A percentile compares a stretch with the other conserved stretches of the same genome.
These are phyloP conservation scores for Terfezia claveryi DNA, from an alignment of 495 filamentous ascomycete species.

Conservation along the genomic window DNA sequence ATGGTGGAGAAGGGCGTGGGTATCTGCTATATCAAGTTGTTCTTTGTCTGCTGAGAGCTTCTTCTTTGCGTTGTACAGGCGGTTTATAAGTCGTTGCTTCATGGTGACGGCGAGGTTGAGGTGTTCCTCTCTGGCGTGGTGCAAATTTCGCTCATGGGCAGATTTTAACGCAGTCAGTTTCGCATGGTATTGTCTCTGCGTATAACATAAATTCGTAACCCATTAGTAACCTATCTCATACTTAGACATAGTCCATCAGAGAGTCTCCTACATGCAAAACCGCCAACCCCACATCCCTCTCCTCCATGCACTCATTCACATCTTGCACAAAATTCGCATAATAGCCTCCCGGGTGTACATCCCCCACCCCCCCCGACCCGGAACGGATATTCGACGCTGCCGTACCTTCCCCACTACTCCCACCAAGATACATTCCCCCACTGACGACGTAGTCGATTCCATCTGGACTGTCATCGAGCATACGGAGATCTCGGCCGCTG, in stretches of 20 bases:
- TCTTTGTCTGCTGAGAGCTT: constrained; percentile 77
- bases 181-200: too few relatives aligned
- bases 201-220: not conserved
- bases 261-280: constrained; percentile 43
- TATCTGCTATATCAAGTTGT: constrained; percentile 63
- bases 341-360: constrained; percentile 43
- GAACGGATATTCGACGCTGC: constrained; percentile 10
- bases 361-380: constrained; percentile 23
- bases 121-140: constrained; percentile 66
- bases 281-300: constrained; percentile 56
- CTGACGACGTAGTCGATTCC: constrained; percentile 37
- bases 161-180: too few relatives aligned
- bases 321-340: constrained; percentile 64
- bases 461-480: constrained; percentile 48
- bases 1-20: constrained; percentile 47
- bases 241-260: too few relatives aligned
- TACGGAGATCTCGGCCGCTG: constrained; percentile 39
- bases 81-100: constrained; percentile 62
- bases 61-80: constrained; percentile 48
- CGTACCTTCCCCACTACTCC: not conserved
- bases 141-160: constrained; percentile 34
- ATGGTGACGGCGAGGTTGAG: constrained; percentile 51
- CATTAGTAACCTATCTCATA: too few relatives aligned
- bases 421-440: constrained; percentile 30
- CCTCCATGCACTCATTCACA: constrained; percentile 68